Evolutionary conservation across 2,329 filamentous ascomycete species (phyloP).

Genomic region (Xylariaceae sp.): DNA sequence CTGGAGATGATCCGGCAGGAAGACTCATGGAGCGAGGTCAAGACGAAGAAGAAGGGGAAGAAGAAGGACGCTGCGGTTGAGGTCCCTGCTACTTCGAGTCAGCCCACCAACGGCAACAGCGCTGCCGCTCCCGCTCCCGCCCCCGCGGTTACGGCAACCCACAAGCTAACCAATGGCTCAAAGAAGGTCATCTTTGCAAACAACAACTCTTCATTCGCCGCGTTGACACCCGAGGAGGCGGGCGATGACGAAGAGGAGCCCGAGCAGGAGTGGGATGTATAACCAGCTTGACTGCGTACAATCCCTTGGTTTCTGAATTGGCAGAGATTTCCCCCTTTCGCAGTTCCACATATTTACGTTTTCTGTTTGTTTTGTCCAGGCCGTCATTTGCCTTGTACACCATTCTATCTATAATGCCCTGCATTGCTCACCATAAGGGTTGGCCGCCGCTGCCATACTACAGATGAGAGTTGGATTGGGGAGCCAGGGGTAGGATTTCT

Average conservation of each 20-base stretch:
- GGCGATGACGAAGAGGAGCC: slow-evolving; percentile 30
- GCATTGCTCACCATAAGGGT: slow-evolving; percentile 18
- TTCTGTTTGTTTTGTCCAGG: slow-evolving; percentile 15
- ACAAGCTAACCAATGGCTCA: slow-evolving; percentile 24
- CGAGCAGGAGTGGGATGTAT: slow-evolving; percentile 35
- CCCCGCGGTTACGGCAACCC: slow-evolving; percentile 15
- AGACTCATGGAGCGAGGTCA: slow-evolving; percentile 53
- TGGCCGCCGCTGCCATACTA: slow-evolving; percentile 12
- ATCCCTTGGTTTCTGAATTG: background rate
- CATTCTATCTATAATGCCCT: slow-evolving; percentile 16
- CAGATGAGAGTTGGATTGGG: slow-evolving; percentile 24
- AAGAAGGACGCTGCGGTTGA: slow-evolving; percentile 40
- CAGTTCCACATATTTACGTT: slow-evolving; percentile 2
- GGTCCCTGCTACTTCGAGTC: slow-evolving; percentile 20
- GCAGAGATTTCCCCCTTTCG: background rate
- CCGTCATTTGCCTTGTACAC: slow-evolving; percentile 25
- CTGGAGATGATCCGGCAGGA: slow-evolving; percentile 51
- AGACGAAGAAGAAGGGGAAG: slow-evolving; percentile 38
- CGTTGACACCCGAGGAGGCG: slow-evolving; percentile 30
- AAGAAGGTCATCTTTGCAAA: slow-evolving; percentile 30
- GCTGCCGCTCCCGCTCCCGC: background rate
- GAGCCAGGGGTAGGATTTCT: slow-evolving; percentile 17
- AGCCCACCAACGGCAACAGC: slow-evolving; percentile 19
- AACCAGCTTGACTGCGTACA: slow-evolving; percentile 13
- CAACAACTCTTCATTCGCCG: slow-evolving; percentile 33